These are phyloP conservation scores for Euphorbia lathyris DNA, from an alignment of 345 rosid genomes.

Conservation along the genomic window DNA sequence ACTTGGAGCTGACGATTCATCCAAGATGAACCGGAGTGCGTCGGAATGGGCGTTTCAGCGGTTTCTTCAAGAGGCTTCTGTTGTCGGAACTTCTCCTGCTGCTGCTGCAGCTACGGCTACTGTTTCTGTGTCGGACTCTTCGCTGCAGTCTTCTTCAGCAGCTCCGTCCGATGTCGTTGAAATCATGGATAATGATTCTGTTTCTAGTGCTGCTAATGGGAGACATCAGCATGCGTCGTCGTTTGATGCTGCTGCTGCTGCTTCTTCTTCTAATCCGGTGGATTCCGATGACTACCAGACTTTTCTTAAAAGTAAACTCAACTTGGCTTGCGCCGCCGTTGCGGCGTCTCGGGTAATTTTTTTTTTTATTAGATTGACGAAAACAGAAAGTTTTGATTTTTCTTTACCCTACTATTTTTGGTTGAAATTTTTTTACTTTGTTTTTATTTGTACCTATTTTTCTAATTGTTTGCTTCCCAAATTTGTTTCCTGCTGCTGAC, in stretches of 20 bases:
- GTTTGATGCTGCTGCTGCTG: neutral
- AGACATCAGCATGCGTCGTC: neutral
- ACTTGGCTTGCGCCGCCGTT: slow-evolving; percentile 32
- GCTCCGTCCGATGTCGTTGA: slow-evolving; percentile 8
- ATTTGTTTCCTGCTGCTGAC: no score
- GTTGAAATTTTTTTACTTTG: neutral
- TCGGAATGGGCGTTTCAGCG: slow-evolving; percentile 32
- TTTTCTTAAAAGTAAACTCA: slow-evolving; percentile 28
- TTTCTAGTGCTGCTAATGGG: neutral
- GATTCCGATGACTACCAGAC: slow-evolving; percentile 28
- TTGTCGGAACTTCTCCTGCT: no score
- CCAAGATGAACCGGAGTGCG: slow-evolving; percentile 25
- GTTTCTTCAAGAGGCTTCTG: slow-evolving; percentile 25
- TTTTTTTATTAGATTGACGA: neutral
- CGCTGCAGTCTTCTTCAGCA: slow-evolving; percentile 12
- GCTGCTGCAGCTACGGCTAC: neutral
- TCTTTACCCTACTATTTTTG: neutral
- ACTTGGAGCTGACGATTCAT: neutral
- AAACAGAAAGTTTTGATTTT: neutral
- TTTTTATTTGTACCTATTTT: neutral
- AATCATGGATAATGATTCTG: neutral
- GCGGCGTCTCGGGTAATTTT: slow-evolving; percentile 27
- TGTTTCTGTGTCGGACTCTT: slow-evolving; percentile 1
- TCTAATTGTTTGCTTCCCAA: neutral
- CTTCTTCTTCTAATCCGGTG: slow-evolving; percentile 21